phyloP scores from a whole-genome alignment of 2,329 filamentous ascomycete species.

The Fonsecaea erecta region DNA sequence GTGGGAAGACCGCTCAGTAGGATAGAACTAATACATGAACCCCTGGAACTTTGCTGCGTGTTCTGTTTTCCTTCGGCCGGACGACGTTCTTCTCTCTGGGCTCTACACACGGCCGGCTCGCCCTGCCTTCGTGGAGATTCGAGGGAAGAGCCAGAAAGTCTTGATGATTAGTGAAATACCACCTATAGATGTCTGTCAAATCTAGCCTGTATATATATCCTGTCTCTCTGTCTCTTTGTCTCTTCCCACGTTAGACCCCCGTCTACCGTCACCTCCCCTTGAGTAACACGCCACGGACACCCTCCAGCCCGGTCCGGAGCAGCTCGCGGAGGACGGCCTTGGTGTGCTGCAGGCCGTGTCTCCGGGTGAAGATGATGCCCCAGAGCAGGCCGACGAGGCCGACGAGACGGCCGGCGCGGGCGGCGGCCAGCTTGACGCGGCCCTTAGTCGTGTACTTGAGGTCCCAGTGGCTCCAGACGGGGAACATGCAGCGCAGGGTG shows the following conservation, averaged over 20 bases:
- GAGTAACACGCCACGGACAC: slow-evolving; percentile 11
- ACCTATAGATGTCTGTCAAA: background rate
- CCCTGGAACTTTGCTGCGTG: background rate
- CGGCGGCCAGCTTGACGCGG: slow-evolving; percentile 40
- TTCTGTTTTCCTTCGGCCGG: too few relatives aligned
- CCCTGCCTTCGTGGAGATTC: background rate
- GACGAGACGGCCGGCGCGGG: slow-evolving; percentile 34
- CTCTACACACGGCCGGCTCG: too few relatives aligned
- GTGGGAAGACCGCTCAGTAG: background rate
- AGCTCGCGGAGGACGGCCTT: slow-evolving; percentile 9
- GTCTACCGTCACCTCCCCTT: background rate
- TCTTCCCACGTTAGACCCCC: background rate
- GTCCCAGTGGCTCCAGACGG: slow-evolving; percentile 60
- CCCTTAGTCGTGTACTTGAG: slow-evolving; percentile 58
- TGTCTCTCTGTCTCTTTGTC: too few relatives aligned
- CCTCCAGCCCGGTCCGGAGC: slow-evolving; percentile 11
- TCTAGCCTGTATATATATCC: background rate
- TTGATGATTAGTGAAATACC: too few relatives aligned
- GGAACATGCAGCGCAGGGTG: slow-evolving; percentile 56
- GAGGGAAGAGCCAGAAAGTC: too few relatives aligned
- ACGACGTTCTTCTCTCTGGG: too few relatives aligned
- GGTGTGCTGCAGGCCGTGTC: slow-evolving; percentile 17
- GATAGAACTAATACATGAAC: background rate
- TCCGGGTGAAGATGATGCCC: slow-evolving; percentile 17
- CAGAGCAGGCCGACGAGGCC: slow-evolving; percentile 18